phyloP scores from a whole-genome alignment of 75 land plant genomes.

The Pinus albicaulis region DNA sequence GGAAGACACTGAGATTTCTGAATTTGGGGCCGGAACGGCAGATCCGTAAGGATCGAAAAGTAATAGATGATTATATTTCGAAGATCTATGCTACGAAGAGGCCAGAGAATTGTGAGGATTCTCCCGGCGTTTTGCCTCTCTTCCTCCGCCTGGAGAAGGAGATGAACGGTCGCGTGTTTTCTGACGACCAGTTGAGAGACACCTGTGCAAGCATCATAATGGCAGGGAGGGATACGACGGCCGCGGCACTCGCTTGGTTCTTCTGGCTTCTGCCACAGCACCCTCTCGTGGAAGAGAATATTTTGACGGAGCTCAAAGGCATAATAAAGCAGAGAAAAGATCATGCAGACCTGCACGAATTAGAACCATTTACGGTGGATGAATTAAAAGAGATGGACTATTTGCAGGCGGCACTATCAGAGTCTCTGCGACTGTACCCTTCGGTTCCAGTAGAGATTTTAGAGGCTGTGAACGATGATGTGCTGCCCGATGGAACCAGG shows the following conservation, averaged over 20 bases:
- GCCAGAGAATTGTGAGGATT: no score
- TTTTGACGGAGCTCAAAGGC: neutral
- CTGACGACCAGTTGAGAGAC: no score
- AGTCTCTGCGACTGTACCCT: constrained; percentile 13
- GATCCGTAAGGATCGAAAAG: no score
- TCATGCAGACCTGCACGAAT: neutral
- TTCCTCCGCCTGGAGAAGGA: no score
- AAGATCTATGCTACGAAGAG: no score
- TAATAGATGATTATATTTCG: no score
- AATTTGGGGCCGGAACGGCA: no score
- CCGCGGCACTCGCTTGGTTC: constrained; percentile 26
- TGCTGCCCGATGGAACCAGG: constrained; percentile 12
- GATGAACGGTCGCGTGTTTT: no score
- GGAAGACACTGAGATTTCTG: no score
- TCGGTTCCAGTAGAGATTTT: constrained; percentile 4
- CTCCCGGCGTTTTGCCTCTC: no score
- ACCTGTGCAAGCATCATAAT: constrained; percentile 25
- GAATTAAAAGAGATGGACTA: neutral
- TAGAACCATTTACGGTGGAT: neutral
- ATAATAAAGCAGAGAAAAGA: neutral
- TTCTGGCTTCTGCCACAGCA: constrained; percentile 1
- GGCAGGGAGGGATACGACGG: constrained; percentile 78
- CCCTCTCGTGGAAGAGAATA: neutral
- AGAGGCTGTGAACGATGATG: constrained; percentile 1
- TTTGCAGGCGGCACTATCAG: constrained; percentile 17